Evolutionary conservation across 2,329 filamentous ascomycete species (phyloP).

Genomic region (Colletotrichum neosansevieriae): DNA sequence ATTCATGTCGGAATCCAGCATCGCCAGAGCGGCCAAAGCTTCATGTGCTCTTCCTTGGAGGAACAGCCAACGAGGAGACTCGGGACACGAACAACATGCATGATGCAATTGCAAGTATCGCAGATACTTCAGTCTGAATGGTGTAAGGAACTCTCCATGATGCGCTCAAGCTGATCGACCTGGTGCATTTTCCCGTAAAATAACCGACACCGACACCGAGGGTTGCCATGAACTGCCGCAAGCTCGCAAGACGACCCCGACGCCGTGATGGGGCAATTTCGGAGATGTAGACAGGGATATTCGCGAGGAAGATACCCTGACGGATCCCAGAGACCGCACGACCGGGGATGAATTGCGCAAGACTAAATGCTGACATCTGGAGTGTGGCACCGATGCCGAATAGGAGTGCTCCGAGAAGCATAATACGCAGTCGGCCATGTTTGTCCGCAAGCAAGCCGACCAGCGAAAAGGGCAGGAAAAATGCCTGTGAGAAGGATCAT

Average conservation of each 20-base stretch:
- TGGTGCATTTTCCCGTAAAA: constrained; percentile 59
- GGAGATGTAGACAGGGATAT: constrained; percentile 67
- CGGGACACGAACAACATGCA: constrained; percentile 59
- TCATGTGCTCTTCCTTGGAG: constrained; percentile 58
- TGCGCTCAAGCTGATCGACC: constrained; percentile 53
- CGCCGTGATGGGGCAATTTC: constrained; percentile 66
- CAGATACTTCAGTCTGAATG: constrained; percentile 54
- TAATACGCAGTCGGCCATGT: too few relatives aligned
- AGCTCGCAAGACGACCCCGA: constrained; percentile 62
- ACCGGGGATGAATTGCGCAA: constrained; percentile 57
- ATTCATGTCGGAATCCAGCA: too few relatives aligned
- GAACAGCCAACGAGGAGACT: constrained; percentile 66
- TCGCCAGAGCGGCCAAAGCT: constrained; percentile 50
- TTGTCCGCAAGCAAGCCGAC: too few relatives aligned
- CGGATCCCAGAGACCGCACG: constrained; percentile 67
- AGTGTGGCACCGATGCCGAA: constrained; percentile 65
- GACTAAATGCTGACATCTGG: constrained; percentile 58
- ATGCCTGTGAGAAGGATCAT: too few relatives aligned
- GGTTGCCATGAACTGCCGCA: constrained; percentile 65
- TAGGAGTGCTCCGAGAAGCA: constrained; percentile 39
- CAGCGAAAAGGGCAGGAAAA: too few relatives aligned
- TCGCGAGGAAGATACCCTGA: constrained; percentile 68
- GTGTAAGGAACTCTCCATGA: constrained; percentile 65
- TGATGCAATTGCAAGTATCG: constrained; percentile 53
- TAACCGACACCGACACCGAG: constrained; percentile 66